Percentiles rank a stretch among this genome's conserved stretches.
Evolutionary conservation across 441 rosid genomes (phyloP).

Genomic region (Populus tomentosa): DNA sequence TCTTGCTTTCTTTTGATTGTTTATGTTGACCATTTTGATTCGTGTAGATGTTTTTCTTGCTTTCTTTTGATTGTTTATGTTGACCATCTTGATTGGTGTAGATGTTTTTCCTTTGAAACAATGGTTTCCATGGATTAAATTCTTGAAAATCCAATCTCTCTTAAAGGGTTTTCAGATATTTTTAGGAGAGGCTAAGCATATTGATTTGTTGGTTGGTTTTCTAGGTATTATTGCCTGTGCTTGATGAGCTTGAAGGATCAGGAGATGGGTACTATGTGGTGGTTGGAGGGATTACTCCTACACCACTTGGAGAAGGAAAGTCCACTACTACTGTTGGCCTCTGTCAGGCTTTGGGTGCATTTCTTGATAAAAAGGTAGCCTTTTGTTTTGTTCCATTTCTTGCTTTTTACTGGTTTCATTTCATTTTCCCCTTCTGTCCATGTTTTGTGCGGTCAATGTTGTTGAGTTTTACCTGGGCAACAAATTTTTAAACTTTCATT

Average conservation of each 20-base stretch:
- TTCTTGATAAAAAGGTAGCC: conserved; percentile 79
- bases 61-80: neutral
- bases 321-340: conserved; percentile 95
- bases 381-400: conserved; percentile 6
- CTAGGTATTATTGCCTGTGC: conserved; percentile 72
- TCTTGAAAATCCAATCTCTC: neutral
- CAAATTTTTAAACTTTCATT: neutral
- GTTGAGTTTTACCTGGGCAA: neutral
- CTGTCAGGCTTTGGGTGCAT: conserved; percentile 95
- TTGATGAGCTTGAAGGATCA: conserved; percentile 71
- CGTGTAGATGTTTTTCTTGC: neutral
- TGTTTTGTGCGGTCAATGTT: neutral
- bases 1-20: neutral
- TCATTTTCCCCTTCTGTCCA: neutral
- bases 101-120: neutral
- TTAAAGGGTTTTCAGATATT: neutral
- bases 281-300: conserved; percentile 98
- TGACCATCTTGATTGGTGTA: neutral
- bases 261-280: conserved; percentile 88
- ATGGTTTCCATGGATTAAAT: neutral
- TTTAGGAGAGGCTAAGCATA: neutral
- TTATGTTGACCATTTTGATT: neutral
- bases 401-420: neutral
- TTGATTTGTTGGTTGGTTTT: conserved; percentile 5
- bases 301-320: conserved; percentile 99